These are phyloP conservation scores for Eucalyptus decipiens DNA, from an alignment of 345 rosid genomes.

Conservation along the genomic window DNA sequence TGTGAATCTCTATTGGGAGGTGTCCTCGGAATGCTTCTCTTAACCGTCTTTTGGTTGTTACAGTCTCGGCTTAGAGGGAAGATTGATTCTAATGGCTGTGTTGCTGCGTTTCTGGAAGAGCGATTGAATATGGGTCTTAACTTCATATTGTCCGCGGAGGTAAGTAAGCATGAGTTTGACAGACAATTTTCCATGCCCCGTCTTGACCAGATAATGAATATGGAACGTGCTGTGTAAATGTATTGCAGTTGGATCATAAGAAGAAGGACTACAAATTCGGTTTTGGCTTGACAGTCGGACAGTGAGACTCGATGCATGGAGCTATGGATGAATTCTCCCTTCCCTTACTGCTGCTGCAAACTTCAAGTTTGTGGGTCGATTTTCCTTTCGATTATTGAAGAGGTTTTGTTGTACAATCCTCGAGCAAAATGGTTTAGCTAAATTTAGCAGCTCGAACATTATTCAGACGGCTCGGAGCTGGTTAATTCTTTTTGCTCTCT, in stretches of 20 bases:
- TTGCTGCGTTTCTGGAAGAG: slow-evolving; percentile 83
- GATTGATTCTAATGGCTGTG: slow-evolving; percentile 86
- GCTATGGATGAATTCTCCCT: not conserved
- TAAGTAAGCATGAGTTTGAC: slow-evolving; percentile 1
- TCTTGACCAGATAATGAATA: not conserved
- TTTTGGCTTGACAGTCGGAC: slow-evolving; percentile 85
- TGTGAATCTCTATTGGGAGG: not conserved
- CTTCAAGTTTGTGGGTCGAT: not conserved
- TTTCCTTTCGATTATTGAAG: not conserved
- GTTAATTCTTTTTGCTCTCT: not conserved
- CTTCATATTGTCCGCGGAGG: slow-evolving; percentile 94
- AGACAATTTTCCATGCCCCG: not conserved
- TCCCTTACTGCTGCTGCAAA: not conserved
- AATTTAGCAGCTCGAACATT: not conserved
- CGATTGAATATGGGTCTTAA: slow-evolving; percentile 82
- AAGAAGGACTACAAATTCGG: slow-evolving; percentile 97
- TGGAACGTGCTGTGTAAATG: not conserved
- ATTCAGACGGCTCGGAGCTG: not conserved
- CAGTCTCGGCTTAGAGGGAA: slow-evolving; percentile 95
- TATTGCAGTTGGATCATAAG: slow-evolving; percentile 76
- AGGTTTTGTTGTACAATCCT: not conserved
- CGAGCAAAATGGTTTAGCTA: not conserved
- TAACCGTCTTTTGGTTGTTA: not conserved
- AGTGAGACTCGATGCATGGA: not conserved
- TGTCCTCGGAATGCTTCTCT: not conserved